phyloP scores from a whole-genome alignment of 2,329 filamentous ascomycete genomes.

The Neofusicoccum kwambonambiense region DNA sequence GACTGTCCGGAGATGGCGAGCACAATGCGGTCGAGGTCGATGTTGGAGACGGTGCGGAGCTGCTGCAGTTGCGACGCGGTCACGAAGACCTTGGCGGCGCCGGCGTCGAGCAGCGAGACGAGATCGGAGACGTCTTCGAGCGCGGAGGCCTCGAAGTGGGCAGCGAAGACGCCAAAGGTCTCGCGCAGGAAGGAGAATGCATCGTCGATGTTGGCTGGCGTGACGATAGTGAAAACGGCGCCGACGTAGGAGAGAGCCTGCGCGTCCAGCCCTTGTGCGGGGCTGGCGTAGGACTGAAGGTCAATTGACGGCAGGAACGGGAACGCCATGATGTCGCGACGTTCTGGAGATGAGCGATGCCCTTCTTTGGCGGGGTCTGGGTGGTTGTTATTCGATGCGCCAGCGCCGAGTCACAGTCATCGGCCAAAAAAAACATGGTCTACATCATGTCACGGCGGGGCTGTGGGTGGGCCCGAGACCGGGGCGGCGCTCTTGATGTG shows the following conservation, averaged over 20 bases:
- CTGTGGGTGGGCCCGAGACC: background rate
- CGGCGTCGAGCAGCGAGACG: constrained; percentile 76
- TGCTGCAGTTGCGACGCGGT: constrained; percentile 64
- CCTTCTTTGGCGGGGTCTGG: background rate
- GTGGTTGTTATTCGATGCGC: background rate
- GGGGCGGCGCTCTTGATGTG: background rate
- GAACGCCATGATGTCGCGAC: constrained; percentile 38
- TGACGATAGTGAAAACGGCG: constrained; percentile 55
- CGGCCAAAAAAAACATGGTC: too few species aligned
- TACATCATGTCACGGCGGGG: too few species aligned
- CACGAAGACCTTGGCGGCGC: constrained; percentile 83
- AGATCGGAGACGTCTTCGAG: constrained; percentile 71
- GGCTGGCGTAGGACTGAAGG: constrained; percentile 42
- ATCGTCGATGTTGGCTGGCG: constrained; percentile 47
- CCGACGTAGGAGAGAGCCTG: constrained; percentile 58
- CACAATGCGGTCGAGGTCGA: constrained; percentile 58
- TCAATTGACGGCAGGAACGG: constrained; percentile 52
- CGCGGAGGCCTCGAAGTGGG: constrained; percentile 74
- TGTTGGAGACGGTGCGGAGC: constrained; percentile 51
- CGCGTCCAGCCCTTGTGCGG: constrained; percentile 51
- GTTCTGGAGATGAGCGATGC: background rate
- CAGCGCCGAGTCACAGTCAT: too few species aligned
- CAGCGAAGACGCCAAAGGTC: constrained; percentile 56
- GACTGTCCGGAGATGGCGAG: constrained; percentile 49
- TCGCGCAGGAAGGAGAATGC: constrained; percentile 55